Evolutionary conservation across 257 asterid genomes (phyloP).

Genomic region (Fraxinus cuspidata): DNA sequence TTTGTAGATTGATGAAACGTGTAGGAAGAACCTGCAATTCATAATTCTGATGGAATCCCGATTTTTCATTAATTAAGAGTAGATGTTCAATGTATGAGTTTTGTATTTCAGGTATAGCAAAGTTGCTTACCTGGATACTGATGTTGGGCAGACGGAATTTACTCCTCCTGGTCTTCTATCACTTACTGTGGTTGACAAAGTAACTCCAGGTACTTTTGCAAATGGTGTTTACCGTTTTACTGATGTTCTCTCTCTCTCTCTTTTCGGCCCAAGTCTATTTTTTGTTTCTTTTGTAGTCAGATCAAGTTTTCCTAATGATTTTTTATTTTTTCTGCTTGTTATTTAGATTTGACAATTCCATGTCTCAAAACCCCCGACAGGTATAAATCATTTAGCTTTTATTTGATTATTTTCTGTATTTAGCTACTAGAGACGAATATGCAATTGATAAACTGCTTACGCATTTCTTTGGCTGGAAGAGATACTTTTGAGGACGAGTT

Average conservation of each 20-base stretch:
- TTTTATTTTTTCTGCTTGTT: conserved; percentile 21
- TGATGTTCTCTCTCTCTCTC: not conserved
- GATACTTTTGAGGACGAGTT: not conserved
- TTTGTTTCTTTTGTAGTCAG: not conserved
- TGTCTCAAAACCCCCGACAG: conserved; percentile 93
- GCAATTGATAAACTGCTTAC: not conserved
- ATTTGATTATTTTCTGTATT: not conserved
- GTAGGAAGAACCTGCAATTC: not conserved
- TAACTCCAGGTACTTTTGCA: conserved; percentile 55
- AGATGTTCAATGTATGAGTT: conserved; percentile 1
- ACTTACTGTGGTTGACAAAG: conserved; percentile 69
- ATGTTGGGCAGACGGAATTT: conserved; percentile 96
- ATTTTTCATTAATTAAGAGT: not conserved
- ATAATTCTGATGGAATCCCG: not conserved
- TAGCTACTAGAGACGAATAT: not conserved
- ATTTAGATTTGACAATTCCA: conserved; percentile 71
- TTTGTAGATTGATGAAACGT: not conserved
- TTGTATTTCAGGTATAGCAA: conserved; percentile 61
- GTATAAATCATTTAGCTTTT: conserved; percentile 37
- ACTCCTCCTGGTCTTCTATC: conserved; percentile 90
- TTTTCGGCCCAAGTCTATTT: not conserved
- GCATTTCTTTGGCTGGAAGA: not conserved
- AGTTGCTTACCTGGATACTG: conserved; percentile 95
- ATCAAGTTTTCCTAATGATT: conserved; percentile 15
- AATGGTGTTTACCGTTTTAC: conserved; percentile 5